Evolutionary conservation across 1,139 yeast species (phyloP).

Genomic region (Lodderomyces margitis): DNA sequence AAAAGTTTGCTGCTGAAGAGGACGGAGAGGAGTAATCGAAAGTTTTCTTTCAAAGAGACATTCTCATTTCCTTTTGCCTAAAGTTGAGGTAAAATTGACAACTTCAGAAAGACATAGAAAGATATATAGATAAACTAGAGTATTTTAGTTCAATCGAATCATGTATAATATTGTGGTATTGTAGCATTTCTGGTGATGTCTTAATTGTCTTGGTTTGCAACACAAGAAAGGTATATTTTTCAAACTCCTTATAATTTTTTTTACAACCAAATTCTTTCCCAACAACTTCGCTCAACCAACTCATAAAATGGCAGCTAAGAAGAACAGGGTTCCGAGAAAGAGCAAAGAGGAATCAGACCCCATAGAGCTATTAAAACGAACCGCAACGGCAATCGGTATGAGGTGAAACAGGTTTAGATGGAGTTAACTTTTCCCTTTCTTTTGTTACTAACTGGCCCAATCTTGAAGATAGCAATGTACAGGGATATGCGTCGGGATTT

Average conservation of each 20-base stretch:
- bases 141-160: background rate
- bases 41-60: no score
- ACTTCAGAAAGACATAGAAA: background rate
- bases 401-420: conserved; percentile 3
- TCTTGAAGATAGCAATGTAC: conserved; percentile 14
- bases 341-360: conserved; percentile 15
- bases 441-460: conserved; percentile 2
- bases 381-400: conserved; percentile 22
- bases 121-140: background rate
- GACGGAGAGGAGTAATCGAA: background rate
- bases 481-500: conserved; percentile 16
- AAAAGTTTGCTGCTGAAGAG: conserved; percentile 15
- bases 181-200: no score
- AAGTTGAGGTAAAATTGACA: no score
- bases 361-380: conserved; percentile 16
- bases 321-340: conserved; percentile 9
- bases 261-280: conserved; percentile 4
- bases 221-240: background rate
- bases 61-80: no score
- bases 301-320: conserved; percentile 10
- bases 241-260: background rate
- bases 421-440: background rate
- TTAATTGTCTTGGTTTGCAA: background rate
- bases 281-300: background rate
- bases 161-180: no score